Evolutionary conservation across 2,329 filamentous ascomycete species (phyloP).

Genomic region (Rhinocladiella similis): DNA sequence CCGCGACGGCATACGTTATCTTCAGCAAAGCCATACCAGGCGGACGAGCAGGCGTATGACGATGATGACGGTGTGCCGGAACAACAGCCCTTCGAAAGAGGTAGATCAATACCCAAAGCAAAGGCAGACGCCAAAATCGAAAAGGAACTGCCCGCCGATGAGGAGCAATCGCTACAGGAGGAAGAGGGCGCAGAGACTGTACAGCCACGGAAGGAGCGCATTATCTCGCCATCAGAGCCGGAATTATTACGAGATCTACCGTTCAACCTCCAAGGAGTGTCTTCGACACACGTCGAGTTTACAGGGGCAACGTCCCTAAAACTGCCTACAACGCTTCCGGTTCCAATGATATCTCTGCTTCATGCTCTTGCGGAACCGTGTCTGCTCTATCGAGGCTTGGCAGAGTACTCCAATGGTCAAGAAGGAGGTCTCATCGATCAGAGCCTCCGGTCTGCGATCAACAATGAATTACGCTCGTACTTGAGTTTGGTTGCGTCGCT

Average conservation of each 20-base stretch:
- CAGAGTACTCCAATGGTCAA: slow-evolving; percentile 76
- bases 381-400: slow-evolving; percentile 79
- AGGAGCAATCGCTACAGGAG: slow-evolving; percentile 1
- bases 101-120: slow-evolving; percentile 3
- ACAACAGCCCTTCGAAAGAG: not conserved
- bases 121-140: slow-evolving; percentile 5
- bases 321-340: slow-evolving; percentile 75
- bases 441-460: slow-evolving; percentile 84
- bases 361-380: slow-evolving; percentile 92
- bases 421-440: slow-evolving; percentile 86
- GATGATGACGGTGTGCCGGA: slow-evolving; percentile 1
- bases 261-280: slow-evolving; percentile 89
- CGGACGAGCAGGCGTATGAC: slow-evolving; percentile 16
- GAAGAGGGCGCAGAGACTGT: not conserved
- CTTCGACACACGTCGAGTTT: slow-evolving; percentile 81
- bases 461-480: slow-evolving; percentile 82
- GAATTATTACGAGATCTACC: slow-evolving; percentile 76
- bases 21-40: slow-evolving; percentile 7
- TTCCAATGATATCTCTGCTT: slow-evolving; percentile 81
- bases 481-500: slow-evolving; percentile 86
- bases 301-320: slow-evolving; percentile 67
- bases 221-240: slow-evolving; percentile 58
- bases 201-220: slow-evolving; percentile 9
- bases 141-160: slow-evolving; percentile 2
- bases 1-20: slow-evolving; percentile 15